A percentile compares a stretch with the other conserved stretches of the same genome.
Evolutionary conservation across 2,329 filamentous ascomycete genomes (phyloP).

Genomic region (Aspergillus eucalypticola): DNA sequence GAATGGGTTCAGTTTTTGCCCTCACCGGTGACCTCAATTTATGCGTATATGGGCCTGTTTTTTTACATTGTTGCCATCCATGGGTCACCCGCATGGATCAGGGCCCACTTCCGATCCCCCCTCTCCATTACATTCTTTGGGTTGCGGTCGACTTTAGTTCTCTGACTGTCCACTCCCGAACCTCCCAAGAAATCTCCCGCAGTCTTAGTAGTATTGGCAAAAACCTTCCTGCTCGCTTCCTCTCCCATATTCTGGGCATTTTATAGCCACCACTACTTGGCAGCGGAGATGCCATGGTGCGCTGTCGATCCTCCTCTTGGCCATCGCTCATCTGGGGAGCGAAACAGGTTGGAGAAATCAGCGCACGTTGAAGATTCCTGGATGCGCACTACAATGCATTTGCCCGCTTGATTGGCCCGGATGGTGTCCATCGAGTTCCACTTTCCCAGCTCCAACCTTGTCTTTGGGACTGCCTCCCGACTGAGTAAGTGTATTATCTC

Average conservation of each 20-base stretch:
- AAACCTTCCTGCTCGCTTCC: neutral
- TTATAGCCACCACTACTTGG: constrained; percentile 34
- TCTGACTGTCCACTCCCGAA: neutral
- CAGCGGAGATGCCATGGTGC: constrained; percentile 32
- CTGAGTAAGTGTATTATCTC: neutral
- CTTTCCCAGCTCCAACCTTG: neutral
- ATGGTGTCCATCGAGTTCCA: neutral
- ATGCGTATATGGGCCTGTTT: neutral
- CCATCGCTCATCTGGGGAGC: constrained; percentile 14
- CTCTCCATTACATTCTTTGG: neutral
- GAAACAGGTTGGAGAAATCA: constrained; percentile 1
- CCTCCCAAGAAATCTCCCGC: neutral
- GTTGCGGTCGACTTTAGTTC: neutral
- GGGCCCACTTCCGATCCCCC: neutral
- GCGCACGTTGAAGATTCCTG: constrained; percentile 16
- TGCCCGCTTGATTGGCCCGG: constrained; percentile 6
- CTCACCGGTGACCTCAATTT: neutral
- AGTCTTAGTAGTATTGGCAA: neutral
- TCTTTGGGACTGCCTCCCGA: no score
- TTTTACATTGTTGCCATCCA: neutral
- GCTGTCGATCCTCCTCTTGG: constrained; percentile 35
- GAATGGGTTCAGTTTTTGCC: no score
- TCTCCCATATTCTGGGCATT: neutral
- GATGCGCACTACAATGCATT: neutral
- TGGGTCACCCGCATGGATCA: neutral